A percentile compares a stretch with the other conserved stretches of the same genome.
phyloP scores from a whole-genome alignment of 1,139 yeast genomes.

The Lodderomyces oxycetoniae region DNA sequence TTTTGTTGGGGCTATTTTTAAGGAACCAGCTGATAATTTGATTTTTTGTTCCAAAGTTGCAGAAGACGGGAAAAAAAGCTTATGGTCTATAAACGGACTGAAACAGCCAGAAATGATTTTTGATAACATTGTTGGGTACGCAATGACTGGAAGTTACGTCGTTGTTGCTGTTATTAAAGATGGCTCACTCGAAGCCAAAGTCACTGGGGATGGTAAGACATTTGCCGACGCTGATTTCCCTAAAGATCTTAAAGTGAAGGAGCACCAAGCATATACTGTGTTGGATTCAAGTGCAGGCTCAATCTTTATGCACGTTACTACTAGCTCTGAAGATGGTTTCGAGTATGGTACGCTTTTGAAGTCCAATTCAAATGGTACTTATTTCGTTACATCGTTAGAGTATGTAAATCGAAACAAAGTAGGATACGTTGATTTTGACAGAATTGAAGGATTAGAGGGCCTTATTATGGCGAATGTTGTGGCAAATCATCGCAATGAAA shows the following conservation, averaged over 20 bases:
- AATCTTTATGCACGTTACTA: constrained; percentile 79
- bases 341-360: constrained; percentile 84
- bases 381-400: constrained; percentile 71
- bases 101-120: constrained; percentile 20
- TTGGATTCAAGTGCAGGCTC: constrained; percentile 73
- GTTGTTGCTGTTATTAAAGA: constrained; percentile 71
- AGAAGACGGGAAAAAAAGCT: constrained; percentile 18
- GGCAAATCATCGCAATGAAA: constrained; percentile 30
- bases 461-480: constrained; percentile 72
- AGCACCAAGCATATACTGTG: constrained; percentile 79
- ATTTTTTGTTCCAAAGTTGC: constrained; percentile 53
- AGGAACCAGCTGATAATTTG: constrained; percentile 40
- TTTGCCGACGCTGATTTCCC: constrained; percentile 86
- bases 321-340: constrained; percentile 42
- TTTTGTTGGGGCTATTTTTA: constrained; percentile 55
- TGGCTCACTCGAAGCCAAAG: constrained; percentile 56
- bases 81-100: constrained; percentile 26
- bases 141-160: constrained; percentile 51
- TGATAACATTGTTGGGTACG: constrained; percentile 37
- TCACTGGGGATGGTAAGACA: constrained; percentile 73
- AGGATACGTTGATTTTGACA: constrained; percentile 89
- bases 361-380: constrained; percentile 92
- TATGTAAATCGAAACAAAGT: constrained; percentile 65
- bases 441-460: constrained; percentile 85
- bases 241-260: constrained; percentile 52